These are phyloP conservation scores for Vinca major DNA, from an alignment of 305 asterid genomes.

Conservation along the genomic window DNA sequence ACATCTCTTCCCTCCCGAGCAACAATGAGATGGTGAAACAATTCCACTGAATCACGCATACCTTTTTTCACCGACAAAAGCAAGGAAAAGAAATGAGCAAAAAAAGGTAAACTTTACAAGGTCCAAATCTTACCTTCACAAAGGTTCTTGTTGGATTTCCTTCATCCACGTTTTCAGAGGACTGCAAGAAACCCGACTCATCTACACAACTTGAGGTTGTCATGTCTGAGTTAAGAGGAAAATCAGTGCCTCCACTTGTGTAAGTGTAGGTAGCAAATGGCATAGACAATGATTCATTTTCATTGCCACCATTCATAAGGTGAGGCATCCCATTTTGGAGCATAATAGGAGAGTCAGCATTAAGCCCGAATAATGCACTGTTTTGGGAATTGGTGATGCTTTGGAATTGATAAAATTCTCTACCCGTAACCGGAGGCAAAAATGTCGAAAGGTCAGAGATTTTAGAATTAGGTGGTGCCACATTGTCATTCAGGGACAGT, in stretches of 20 bases:
- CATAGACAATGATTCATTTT: constrained; percentile 43
- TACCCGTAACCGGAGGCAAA: constrained; percentile 59
- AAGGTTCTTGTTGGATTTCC: constrained; percentile 54
- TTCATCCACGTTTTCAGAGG: constrained; percentile 72
- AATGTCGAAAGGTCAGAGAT: constrained; percentile 53
- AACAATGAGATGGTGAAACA: neutral
- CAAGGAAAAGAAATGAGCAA: neutral
- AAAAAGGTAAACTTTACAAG: constrained; percentile 6
- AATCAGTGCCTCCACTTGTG: constrained; percentile 40
- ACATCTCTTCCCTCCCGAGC: neutral
- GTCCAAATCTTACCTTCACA: constrained; percentile 57
- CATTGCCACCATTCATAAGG: constrained; percentile 35
- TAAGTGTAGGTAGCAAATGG: constrained; percentile 50
- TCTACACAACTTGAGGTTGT: constrained; percentile 74
- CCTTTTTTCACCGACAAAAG: neutral
- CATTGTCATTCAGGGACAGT: constrained; percentile 46
- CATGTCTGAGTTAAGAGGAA: constrained; percentile 63
- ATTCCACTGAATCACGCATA: neutral
- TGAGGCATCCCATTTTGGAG: constrained; percentile 42
- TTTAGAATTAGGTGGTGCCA: constrained; percentile 43
- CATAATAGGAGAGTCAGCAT: constrained; percentile 39
- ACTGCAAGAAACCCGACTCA: constrained; percentile 79
- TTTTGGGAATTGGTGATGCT: constrained; percentile 44
- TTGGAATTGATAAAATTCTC: constrained; percentile 54
- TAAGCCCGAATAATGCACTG: constrained; percentile 48